A percentile compares a stretch with the other conserved stretches of the same genome.
phyloP scores from a whole-genome alignment of 139 green algal genomes.

The Bryopsis sp. region DNA sequence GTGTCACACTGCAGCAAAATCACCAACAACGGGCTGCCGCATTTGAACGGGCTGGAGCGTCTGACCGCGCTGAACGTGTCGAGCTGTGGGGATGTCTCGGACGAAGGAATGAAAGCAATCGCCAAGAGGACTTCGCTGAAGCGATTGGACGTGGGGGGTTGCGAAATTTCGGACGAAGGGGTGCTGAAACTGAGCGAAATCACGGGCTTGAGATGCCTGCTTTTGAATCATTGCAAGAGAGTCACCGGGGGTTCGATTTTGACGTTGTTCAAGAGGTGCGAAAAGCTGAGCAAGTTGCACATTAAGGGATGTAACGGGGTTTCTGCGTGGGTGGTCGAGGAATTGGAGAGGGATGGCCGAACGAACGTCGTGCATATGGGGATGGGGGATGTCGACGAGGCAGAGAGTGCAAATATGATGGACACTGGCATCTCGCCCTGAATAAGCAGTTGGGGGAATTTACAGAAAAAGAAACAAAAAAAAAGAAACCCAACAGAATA shows the following conservation, averaged over 20 bases:
- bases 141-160: neutral
- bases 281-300: neutral
- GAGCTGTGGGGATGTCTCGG: neutral
- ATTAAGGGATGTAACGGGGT: neutral
- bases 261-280: neutral
- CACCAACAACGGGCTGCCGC: neutral
- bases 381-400: too few species aligned
- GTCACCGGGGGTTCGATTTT: neutral
- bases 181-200: neutral
- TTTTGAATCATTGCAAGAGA: neutral
- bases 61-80: conserved; percentile 5
- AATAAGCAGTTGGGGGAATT: too few species aligned
- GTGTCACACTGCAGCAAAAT: neutral
- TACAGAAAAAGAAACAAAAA: too few species aligned
- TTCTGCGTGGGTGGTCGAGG: neutral
- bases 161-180: neutral
- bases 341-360: neutral
- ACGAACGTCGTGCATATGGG: neutral
- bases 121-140: neutral
- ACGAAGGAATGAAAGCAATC: neutral
- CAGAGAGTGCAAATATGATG: too few species aligned
- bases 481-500: too few species aligned
- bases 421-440: too few species aligned
- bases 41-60: neutral
- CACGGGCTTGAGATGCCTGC: neutral